Evolutionary conservation across 2,329 filamentous ascomycete genomes (phyloP).

Genomic region (Xylariales sp.): DNA sequence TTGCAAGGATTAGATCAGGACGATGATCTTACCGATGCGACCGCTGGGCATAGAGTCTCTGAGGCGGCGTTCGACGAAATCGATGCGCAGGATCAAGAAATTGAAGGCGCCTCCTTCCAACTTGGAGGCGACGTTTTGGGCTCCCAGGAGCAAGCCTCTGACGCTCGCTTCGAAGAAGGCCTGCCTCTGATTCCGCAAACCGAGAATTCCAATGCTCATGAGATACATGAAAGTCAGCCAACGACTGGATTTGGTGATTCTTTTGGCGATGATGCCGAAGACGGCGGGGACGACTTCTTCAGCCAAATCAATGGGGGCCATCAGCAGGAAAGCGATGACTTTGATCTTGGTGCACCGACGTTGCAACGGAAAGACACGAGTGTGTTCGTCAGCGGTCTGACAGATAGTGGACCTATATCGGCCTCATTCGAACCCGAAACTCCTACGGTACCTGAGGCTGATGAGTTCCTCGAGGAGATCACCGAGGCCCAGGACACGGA

Average conservation of each 20-base stretch:
- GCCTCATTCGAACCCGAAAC: slow-evolving; percentile 15
- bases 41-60: slow-evolving; percentile 32
- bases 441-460: slow-evolving; percentile 16
- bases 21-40: slow-evolving; percentile 34
- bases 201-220: slow-evolving; percentile 13
- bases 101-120: slow-evolving; percentile 20
- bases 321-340: slow-evolving; percentile 20
- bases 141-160: slow-evolving; percentile 37
- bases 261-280: slow-evolving; percentile 40
- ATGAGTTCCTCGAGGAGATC: background rate
- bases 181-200: slow-evolving; percentile 54
- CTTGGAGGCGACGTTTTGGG: slow-evolving; percentile 40
- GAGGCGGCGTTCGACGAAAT: slow-evolving; percentile 26
- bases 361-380: slow-evolving; percentile 68
- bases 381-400: slow-evolving; percentile 51
- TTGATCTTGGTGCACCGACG: slow-evolving; percentile 20
- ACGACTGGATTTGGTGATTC: slow-evolving; percentile 21
- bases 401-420: slow-evolving; percentile 4
- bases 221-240: slow-evolving; percentile 12
- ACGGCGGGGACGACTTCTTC: slow-evolving; percentile 60
- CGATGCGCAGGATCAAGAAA: slow-evolving; percentile 12
- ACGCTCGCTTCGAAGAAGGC: slow-evolving; percentile 66
- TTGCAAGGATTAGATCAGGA: slow-evolving; percentile 48
- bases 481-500: slow-evolving; percentile 7
- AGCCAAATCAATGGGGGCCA: slow-evolving; percentile 37